A percentile compares a stretch with the other conserved stretches of the same genome.
These are phyloP conservation scores for Sporothrix protearum DNA, from an alignment of 2,329 filamentous ascomycete genomes.

Conservation along the genomic window DNA sequence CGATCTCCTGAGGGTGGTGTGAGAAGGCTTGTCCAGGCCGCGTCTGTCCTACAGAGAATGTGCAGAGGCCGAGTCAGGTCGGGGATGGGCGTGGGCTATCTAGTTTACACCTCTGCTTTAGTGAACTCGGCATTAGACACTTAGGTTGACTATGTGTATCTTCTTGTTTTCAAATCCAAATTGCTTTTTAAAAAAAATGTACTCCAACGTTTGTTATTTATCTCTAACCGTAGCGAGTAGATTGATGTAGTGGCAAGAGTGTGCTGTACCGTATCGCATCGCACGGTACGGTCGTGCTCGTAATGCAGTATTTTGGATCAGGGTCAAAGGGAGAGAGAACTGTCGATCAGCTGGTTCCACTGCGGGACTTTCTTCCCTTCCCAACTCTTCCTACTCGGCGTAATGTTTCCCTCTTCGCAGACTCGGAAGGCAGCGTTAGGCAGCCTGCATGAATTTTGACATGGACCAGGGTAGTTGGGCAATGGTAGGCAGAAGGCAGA, in stretches of 20 bases:
- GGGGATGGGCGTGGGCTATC: not conserved
- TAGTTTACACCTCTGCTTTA: not conserved
- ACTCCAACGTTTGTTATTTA: not conserved
- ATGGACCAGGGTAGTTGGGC: not conserved
- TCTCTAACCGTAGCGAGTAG: not conserved
- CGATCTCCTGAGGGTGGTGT: not conserved
- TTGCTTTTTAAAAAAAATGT: not conserved
- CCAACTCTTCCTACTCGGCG: not conserved
- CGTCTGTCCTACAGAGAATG: not conserved
- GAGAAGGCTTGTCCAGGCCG: not conserved
- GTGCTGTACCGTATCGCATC: not conserved
- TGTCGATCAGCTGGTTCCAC: not conserved
- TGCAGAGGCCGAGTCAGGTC: not conserved
- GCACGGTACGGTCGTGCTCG: not conserved
- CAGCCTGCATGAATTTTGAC: conserved; percentile 9
- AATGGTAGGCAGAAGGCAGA: not conserved
- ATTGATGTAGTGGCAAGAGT: not conserved
- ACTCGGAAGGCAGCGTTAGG: conserved; percentile 2
- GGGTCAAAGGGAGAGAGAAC: not conserved
- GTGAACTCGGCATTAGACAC: not conserved
- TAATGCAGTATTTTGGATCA: not conserved
- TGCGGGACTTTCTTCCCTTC: not conserved
- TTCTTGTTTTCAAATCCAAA: not conserved
- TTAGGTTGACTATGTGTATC: not conserved
- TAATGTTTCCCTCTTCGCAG: not conserved